Evolutionary conservation across 2,329 filamentous ascomycete species (phyloP).

Genomic region (Phoma sp.): DNA sequence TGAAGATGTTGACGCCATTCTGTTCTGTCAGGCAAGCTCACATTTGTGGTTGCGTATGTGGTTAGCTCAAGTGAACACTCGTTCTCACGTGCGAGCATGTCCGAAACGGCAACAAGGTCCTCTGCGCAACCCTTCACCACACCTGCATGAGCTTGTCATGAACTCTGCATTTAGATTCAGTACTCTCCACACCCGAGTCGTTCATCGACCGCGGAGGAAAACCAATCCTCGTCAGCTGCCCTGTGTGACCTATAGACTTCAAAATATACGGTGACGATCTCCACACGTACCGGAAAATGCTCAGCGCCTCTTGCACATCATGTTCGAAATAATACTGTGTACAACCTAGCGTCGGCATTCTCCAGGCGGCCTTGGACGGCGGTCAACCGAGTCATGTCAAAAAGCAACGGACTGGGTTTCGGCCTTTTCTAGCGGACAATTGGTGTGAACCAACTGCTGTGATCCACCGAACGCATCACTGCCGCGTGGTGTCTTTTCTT

Average conservation of each 20-base stretch:
- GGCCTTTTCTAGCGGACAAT: constrained; percentile 15
- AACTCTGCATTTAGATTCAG: neutral
- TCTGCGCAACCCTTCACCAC: neutral
- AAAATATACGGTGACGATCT: constrained; percentile 14
- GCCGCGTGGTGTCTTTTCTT: constrained; percentile 14
- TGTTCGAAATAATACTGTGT: neutral
- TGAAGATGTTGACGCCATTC: neutral
- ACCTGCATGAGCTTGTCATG: constrained; percentile 8
- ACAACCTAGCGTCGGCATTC: constrained; percentile 9
- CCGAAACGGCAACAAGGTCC: neutral
- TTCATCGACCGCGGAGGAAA: constrained; percentile 1
- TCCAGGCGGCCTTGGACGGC: constrained; percentile 5
- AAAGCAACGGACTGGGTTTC: constrained; percentile 12
- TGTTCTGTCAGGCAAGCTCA: neutral
- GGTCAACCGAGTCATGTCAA: constrained; percentile 19
- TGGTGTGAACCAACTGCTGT: constrained; percentile 6
- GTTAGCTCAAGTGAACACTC: constrained; percentile 7
- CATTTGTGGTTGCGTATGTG: neutral
- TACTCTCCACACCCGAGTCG: neutral
- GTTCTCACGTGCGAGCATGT: constrained; percentile 13
- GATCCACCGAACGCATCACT: constrained; percentile 21
- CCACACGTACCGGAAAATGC: constrained; percentile 18
- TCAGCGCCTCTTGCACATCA: constrained; percentile 5
- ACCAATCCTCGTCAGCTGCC: constrained; percentile 4
- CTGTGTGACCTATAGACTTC: constrained; percentile 1